Percentiles rank a stretch among this genome's conserved stretches.
phyloP scores from a whole-genome alignment of 768 basidiomycete genomes.

The Lactarius hatsudake region DNA sequence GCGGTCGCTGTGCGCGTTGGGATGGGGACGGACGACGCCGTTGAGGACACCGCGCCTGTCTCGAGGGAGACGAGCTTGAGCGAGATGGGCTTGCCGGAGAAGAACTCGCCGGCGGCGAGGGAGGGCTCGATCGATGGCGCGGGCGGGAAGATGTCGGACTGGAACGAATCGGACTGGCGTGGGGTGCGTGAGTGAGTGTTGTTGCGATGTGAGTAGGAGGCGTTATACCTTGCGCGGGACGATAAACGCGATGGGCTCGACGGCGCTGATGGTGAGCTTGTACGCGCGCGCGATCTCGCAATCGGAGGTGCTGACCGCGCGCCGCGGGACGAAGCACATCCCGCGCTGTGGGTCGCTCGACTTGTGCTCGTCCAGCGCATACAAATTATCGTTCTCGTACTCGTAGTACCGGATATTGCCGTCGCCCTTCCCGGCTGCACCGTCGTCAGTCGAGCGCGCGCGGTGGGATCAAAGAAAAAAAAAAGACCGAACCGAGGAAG shows the following conservation, averaged over 20 bases:
- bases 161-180: slow-evolving; percentile 85
- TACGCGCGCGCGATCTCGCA: slow-evolving; percentile 96
- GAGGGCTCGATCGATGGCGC: slow-evolving; percentile 81
- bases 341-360: slow-evolving; percentile 92
- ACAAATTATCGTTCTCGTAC: slow-evolving; percentile 81
- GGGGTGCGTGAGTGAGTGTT: too few relatives aligned
- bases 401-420: slow-evolving; percentile 99
- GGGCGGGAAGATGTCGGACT: slow-evolving; percentile 95
- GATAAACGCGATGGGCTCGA: slow-evolving; percentile 94
- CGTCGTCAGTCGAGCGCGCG: too few relatives aligned
- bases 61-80: slow-evolving; percentile 80
- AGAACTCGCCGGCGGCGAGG: slow-evolving; percentile 81
- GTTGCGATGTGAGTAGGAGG: background rate
- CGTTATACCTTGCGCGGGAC: slow-evolving; percentile 86
- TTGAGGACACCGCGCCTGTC: slow-evolving; percentile 48
- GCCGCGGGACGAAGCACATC: slow-evolving; percentile 94
- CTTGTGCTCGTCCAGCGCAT: slow-evolving; percentile 79
- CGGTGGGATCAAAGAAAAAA: too few relatives aligned
- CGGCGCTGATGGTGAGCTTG: slow-evolving; percentile 68
- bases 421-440: slow-evolving; percentile 51
- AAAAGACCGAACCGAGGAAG: slow-evolving; percentile 56
- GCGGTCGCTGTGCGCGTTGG: slow-evolving; percentile 32
- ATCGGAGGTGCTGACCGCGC: slow-evolving; percentile 81
- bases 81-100: slow-evolving; percentile 76
- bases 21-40: slow-evolving; percentile 24